Evolutionary conservation across 176 grass and related monocot genomes (phyloP), one percentile per base, ranked within the genome.

Genomic region (Hordeum marinum): DNA sequence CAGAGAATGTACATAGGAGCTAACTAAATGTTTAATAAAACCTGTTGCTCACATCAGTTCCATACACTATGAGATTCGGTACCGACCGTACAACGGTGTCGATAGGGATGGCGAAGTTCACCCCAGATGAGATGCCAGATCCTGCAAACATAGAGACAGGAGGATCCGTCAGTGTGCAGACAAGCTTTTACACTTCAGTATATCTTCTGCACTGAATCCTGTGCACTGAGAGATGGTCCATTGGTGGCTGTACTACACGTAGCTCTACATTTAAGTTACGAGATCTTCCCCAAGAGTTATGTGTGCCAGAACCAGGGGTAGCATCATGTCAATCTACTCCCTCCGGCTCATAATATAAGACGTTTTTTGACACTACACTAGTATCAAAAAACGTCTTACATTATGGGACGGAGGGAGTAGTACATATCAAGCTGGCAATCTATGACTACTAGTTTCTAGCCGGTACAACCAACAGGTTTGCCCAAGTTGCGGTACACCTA

Each of bases 81-180:
- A 92, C 83, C 12, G 85, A 90, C 79, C 72, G 92, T 5, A 89
- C 88, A 75, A 92, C 92, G 42, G 87, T 88, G 80, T 97, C 94
- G 27, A 97, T 90, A 5, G 92, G 92, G 72, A 97, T 94, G 24
- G 94, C 94, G 18, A 97, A 94, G 70, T 97, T 97, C 58, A 97
- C 90, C 6, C 94, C 94, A 13, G 94, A 97, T 31, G 94, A 97
- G 14, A 92, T 94, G 57, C 94, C 94, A 39, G 92, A 85, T 90
- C 94, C 94, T 97, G 85, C 60, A 1, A 85, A 68, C 54, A 76
- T 25, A 76, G 14, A 75, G 76, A 52, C 69, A 76, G 21, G 59
- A 72, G 26, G 43, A 84, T 82, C 40, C 17, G 66, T 88, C 76
- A 84, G 31, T 40, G 72, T 52, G 18, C 64, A 89, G 3, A 8